phyloP scores from a whole-genome alignment of 2,329 filamentous ascomycete species.

The Neofusicoccum ribis region DNA sequence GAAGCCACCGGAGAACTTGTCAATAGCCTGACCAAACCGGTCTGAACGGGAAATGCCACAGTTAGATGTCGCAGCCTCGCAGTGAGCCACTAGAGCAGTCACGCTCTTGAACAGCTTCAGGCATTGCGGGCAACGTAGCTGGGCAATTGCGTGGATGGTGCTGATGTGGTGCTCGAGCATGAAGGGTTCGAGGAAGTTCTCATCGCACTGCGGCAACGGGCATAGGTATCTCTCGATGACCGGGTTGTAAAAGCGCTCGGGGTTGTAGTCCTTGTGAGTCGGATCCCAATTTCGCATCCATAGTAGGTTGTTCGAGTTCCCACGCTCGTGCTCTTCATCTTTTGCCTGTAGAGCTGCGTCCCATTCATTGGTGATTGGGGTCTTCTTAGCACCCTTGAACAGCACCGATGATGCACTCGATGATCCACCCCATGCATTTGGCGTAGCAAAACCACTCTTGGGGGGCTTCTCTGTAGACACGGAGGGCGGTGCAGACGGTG shows the following conservation, averaged over 20 bases:
- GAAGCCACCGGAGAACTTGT: conserved; percentile 46
- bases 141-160: conserved; percentile 35
- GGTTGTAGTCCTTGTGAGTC: conserved; percentile 48
- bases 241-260: conserved; percentile 48
- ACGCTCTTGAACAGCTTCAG: conserved; percentile 41
- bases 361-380: conserved; percentile 31
- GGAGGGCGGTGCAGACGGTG: neutral
- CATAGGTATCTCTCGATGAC: conserved; percentile 53
- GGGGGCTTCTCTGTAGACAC: neutral
- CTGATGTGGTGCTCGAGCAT: conserved; percentile 39
- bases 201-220: conserved; percentile 55
- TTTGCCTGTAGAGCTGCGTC: conserved; percentile 28
- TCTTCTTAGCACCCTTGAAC: conserved; percentile 38
- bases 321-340: conserved; percentile 29
- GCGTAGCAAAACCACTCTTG: neutral
- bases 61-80: conserved; percentile 35
- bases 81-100: conserved; percentile 42
- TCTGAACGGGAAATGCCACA: conserved; percentile 39
- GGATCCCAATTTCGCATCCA: conserved; percentile 52
- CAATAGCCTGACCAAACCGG: conserved; percentile 37
- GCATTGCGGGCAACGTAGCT: conserved; percentile 42
- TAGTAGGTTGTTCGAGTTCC: conserved; percentile 41
- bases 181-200: conserved; percentile 26
- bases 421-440: neutral
- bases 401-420: conserved; percentile 22